These are phyloP conservation scores for Linum tenue DNA, from an alignment of 345 rosid species.

Conservation along the genomic window DNA sequence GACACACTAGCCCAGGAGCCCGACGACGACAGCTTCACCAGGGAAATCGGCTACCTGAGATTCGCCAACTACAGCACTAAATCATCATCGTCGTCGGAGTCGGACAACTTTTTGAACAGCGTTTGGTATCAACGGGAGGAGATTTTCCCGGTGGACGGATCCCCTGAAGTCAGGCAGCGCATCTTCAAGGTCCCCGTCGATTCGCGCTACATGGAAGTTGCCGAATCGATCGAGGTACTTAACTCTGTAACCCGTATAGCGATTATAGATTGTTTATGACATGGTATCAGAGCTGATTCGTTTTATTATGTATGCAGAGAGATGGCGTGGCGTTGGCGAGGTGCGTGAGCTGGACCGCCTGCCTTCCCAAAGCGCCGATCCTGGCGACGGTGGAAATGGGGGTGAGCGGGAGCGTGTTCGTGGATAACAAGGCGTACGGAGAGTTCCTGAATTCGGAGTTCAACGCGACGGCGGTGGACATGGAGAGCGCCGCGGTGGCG, in stretches of 20 bases:
- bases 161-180: constrained; percentile 55
- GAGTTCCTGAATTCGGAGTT: constrained; percentile 43
- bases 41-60: constrained; percentile 43
- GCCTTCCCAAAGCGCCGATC: constrained; percentile 44
- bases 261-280: too few relatives aligned
- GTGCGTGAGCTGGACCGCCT: constrained; percentile 48
- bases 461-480: constrained; percentile 57
- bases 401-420: constrained; percentile 34
- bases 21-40: constrained; percentile 47
- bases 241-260: too few relatives aligned
- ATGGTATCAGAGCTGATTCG: too few relatives aligned
- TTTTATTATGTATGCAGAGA: too few relatives aligned
- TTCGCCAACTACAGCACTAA: constrained; percentile 30
- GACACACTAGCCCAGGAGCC: constrained; percentile 53
- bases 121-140: constrained; percentile 83
- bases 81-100: not conserved
- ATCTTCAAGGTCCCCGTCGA: constrained; percentile 62
- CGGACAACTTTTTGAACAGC: constrained; percentile 44
- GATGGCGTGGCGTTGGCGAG: constrained; percentile 35
- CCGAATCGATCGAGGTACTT: constrained; percentile 13
- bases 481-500: constrained; percentile 53
- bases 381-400: constrained; percentile 49
- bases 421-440: constrained; percentile 59
- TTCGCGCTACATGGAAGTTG: constrained; percentile 28
- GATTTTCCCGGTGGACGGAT: constrained; percentile 49